phyloP scores from a whole-genome alignment of 1,284 basidiomycete species.

The Boletellus deceptivus region DNA sequence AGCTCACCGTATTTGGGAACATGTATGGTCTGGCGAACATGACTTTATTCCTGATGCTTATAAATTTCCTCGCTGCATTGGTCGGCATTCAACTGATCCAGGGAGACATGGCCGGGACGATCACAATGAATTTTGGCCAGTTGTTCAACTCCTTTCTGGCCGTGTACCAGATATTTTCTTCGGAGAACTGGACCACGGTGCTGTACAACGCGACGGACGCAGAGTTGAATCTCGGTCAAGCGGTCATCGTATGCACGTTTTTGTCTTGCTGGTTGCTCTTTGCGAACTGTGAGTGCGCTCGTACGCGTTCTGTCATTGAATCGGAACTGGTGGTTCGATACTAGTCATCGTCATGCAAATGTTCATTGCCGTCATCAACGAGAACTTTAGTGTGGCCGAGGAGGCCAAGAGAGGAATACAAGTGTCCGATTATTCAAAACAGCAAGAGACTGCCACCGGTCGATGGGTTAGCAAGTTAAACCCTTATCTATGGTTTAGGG shows the following conservation, averaged over 20 bases:
- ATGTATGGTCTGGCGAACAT: constrained; percentile 92
- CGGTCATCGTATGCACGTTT: constrained; percentile 74
- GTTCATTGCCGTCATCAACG: constrained; percentile 99
- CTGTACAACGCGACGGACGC: constrained; percentile 71
- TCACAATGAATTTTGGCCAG: constrained; percentile 82
- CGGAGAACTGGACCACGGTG: constrained; percentile 91
- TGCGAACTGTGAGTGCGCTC: constrained; percentile 74
- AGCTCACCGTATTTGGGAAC: constrained; percentile 90
- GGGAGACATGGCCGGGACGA: constrained; percentile 66
- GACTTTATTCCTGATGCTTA: constrained; percentile 87
- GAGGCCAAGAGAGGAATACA: constrained; percentile 87
- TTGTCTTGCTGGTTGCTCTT: constrained; percentile 88
- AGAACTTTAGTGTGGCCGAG: constrained; percentile 94
- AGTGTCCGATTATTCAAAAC: constrained; percentile 64
- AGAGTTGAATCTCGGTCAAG: constrained; percentile 70
- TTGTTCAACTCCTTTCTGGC: constrained; percentile 88
- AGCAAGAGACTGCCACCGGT: constrained; percentile 48
- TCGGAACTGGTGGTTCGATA: too few species aligned
- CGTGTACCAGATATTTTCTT: constrained; percentile 91
- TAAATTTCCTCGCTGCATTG: constrained; percentile 87
- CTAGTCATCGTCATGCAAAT: constrained; percentile 95
- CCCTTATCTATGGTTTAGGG: constrained; percentile 82
- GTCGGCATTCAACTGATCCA: constrained; percentile 76
- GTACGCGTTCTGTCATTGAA: too few species aligned
- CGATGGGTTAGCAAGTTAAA: constrained; percentile 81